These are phyloP conservation scores for Phaeotremella skinneri DNA, from an alignment of 768 basidiomycete genomes.

Conservation along the genomic window DNA sequence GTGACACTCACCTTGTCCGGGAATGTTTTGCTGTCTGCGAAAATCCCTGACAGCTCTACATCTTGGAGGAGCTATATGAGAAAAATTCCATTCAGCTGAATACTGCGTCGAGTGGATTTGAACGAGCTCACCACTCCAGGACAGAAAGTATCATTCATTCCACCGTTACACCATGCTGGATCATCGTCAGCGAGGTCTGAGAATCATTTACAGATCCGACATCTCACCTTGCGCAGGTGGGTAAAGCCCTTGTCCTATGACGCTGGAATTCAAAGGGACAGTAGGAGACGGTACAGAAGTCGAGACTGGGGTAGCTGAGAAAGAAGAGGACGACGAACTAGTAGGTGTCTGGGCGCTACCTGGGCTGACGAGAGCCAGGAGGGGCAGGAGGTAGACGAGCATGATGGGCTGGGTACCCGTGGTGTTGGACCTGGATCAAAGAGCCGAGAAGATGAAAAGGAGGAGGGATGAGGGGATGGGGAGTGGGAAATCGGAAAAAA, in stretches of 20 bases:
- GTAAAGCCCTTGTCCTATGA: constrained; percentile 38
- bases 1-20: constrained; percentile 60
- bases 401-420: background rate
- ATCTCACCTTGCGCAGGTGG: constrained; percentile 43
- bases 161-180: constrained; percentile 42
- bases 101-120: constrained; percentile 17
- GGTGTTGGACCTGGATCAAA: background rate
- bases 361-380: background rate
- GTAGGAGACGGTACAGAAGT: constrained; percentile 69
- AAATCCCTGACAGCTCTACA: constrained; percentile 73
- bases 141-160: constrained; percentile 44
- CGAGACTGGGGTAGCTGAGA: constrained; percentile 52
- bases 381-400: background rate
- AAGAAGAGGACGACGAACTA: constrained; percentile 22
- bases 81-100: constrained; percentile 24
- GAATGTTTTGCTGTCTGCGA: constrained; percentile 79
- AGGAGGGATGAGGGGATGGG: too few relatives aligned
- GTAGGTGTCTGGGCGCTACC: constrained; percentile 26
- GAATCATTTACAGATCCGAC: background rate
- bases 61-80: constrained; percentile 62
- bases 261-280: constrained; percentile 55
- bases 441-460: too few relatives aligned
- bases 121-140: constrained; percentile 35
- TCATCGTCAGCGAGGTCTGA: constrained; percentile 1
- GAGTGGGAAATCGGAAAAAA: too few relatives aligned